phyloP scores from a whole-genome alignment of 2,329 filamentous ascomycete genomes.

The Colletotrichum lindemuthianum region DNA sequence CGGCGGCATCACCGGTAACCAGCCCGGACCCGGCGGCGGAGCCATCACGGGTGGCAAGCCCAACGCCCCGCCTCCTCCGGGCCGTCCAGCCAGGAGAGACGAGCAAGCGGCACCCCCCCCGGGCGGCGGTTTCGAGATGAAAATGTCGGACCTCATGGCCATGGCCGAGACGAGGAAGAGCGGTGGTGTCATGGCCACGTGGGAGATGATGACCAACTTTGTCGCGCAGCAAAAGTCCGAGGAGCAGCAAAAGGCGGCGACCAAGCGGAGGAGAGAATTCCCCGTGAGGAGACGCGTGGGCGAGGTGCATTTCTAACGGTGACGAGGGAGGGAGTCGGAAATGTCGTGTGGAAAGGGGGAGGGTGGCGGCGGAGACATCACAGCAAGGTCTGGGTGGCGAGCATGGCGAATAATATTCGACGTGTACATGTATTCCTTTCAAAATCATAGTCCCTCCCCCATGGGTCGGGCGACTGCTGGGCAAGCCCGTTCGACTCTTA shows the following conservation, averaged over 20 bases:
- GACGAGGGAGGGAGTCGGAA: background rate
- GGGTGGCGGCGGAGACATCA: too few relatives aligned
- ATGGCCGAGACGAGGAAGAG: conserved; percentile 27
- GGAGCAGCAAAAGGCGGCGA: conserved; percentile 19
- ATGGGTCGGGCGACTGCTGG: conserved; percentile 10
- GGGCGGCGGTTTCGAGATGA: conserved; percentile 26
- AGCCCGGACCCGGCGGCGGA: conserved; percentile 20
- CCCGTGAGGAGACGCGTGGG: conserved; percentile 24
- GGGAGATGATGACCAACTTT: conserved; percentile 30
- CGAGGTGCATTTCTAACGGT: conserved; percentile 20
- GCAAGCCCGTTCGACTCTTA: conserved; percentile 14
- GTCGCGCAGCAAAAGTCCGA: conserved; percentile 20
- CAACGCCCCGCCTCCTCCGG: background rate
- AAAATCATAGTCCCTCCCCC: conserved; percentile 24
- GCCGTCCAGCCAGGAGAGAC: background rate
- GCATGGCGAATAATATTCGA: conserved; percentile 34
- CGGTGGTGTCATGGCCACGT: conserved; percentile 25
- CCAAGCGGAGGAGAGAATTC: conserved; percentile 13
- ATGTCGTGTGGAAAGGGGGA: too few relatives aligned
- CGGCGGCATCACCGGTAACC: conserved; percentile 21
- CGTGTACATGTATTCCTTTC: conserved; percentile 15
- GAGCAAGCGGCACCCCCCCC: background rate
- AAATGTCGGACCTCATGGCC: conserved; percentile 29
- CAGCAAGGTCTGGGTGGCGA: background rate
- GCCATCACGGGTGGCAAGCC: conserved; percentile 15